Base-by-base conservation (phyloP, 179 eudicot species). In the Camellia oleifera region DNA sequence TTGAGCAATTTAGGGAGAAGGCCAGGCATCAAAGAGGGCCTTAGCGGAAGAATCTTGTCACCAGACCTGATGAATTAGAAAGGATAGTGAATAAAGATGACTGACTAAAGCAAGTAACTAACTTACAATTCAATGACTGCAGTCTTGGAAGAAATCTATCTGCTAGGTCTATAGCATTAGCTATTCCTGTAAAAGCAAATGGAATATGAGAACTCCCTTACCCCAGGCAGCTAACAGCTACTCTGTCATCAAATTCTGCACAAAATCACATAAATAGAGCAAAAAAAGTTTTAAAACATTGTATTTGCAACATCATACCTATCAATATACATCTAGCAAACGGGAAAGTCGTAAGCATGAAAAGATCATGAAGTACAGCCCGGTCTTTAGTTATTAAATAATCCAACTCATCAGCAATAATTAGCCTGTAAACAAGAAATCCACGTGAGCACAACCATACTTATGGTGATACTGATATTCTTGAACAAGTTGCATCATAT, bases 131-230 rank as follows among this genome's bases (percentile, higher is more conserved):
- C 74, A 96, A 69, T 44, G 97, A 91, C 83, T 90, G 96, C 74
- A 94, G 88, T 80, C 85, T 90, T 61, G 99, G 99, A 58, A 96
- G 98, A 88, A 96, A 96, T 17, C 97, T 90, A 73, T 96, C 96
- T 61, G 98, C 98, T 40, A 96, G 81, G 84, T 96, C 99, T 76
- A 96, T 94, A 67, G 97, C 93, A 86, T 96, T 96, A n/a, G 98
- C 97, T 75, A 94, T 86, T 65, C 99, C 98, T 96, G 96, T 81
- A 80, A 85, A 75, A 76, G 75, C 57, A 82, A 52, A 54, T 65
- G 32, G 53, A 18, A 57, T n/a, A 82, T 63, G 77, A 62, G 70
- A 69, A 15, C 17, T 48, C 45, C 7, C 23, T 10, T 1, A 45
- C 45, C 17, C 60, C 5, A 4, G 52, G 15, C 11, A 67, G 45